Base-by-base conservation (phyloP, 2,329 filamentous ascomycete species). In the Myriosclerotinia scirpicola region DNA sequence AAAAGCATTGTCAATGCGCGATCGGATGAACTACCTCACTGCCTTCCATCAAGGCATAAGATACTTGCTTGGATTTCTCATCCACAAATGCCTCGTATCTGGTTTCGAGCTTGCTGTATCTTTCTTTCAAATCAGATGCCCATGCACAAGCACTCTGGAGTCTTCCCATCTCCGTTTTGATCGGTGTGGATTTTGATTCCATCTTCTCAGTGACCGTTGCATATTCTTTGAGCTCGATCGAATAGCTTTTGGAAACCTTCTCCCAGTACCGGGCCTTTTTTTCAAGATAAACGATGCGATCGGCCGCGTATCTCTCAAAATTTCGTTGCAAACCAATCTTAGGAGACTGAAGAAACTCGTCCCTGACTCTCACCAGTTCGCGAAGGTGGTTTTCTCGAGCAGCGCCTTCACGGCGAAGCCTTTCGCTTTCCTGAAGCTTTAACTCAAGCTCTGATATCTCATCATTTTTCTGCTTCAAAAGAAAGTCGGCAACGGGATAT, bases 401-500 rank as follows among this genome's bases (percentile, higher is more conserved):
- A 46, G 3, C 20, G 15, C 11, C 12, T 14, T 59, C 40, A 20
- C 20, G 1, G 12, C 42, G 26, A 9, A 59, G 17, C 1, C 12
- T 44, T 8, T 59, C 56, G 20, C 56, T 59, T 7, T 46, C 26
- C 6, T 34, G 42, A 9, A 59, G 26, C 26, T 59, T 15, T 12
- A 36, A 15, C 5, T 22, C 36, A 3, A 59, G 36, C 8, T 2
- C 1, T 11, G 7, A 1, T 8, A 59, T 59, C 20, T 59, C 42
- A 4, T 8, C 6, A 11, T 48, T 11, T 3, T 46, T 59, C 6
- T 59, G 56, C 8, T 48, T 11, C 6, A 59, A 11, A 5, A 59
- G 8, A 6, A 0, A 44, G 30, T 36, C 0, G 26, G 48, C 4
- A 11, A 2, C 0, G 2, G 30, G 5, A 2, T 22, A 6, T 15